Base-by-base conservation (phyloP, 352 stramenopile species). In the Hyaloperonospora brassicae region DNA sequence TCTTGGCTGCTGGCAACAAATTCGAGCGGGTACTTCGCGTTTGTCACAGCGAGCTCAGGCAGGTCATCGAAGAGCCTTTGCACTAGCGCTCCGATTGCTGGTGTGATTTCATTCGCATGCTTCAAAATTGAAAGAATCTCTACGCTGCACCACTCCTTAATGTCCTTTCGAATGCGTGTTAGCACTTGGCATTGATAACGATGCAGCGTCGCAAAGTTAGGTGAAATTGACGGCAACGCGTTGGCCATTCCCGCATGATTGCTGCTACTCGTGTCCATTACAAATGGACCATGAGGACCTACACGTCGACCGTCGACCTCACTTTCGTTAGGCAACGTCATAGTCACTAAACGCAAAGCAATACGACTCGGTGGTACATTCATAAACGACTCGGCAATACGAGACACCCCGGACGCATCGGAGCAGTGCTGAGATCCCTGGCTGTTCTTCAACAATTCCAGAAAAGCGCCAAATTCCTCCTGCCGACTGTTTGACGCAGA, bases 141-240 rank as follows among this genome's bases (percentile, higher is more conserved):
- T 0, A 88, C 59, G 30, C 80, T 89, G 41, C 76, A 88, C 76
- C 84, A 92, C 41, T 95, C 84, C 48, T 89, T 89, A 34, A 95
- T 86, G 17, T 85, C 73, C 44, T 76, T 76, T 22, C 80, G 68
- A 40, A 87, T 63, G 10, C 64, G 70, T 40, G 75, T 83, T 9
- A 95, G 46, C 21, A 89, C 73, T 63, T 85, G 72, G 11, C 75
- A 73, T 60, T 93, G 80, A 60, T 89, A 92, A 27, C 81, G 62
- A 27, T 86, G 81, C 36, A 91, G 51, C 1, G 71, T 69, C 27
- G 76, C 78, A 42, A 88, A 78, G 40, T 80, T 61, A 36, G 84
- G 66, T 11, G 70, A 50, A 17, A 71, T 68, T 11, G 70, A 61
- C 11, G 57, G 60, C 36, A 61, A 54, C 0, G 57, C 30, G 22